Percentiles rank a stretch among this genome's conserved stretches.
Conservation (phyloP, 257 asterid species). For the Hygrophila difformis region DNA sequence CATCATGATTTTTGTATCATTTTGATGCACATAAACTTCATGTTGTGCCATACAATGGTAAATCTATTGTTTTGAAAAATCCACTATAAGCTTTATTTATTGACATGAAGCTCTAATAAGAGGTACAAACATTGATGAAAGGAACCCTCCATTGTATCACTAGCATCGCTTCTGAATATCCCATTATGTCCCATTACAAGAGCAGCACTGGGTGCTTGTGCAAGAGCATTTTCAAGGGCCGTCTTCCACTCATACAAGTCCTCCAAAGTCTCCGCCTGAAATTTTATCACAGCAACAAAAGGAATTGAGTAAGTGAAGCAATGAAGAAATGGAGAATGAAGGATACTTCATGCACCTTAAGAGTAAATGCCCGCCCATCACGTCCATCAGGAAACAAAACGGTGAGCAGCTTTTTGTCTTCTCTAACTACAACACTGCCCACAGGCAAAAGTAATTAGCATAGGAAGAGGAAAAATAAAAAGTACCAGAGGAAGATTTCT, state of each 20-base stretch:
- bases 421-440: constrained; percentile 95
- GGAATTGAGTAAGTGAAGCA: neutral
- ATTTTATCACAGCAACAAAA: constrained; percentile 14
- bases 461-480: constrained; percentile 14
- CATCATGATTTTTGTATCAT: constrained; percentile 14
- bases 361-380: constrained; percentile 97
- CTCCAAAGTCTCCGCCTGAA: constrained; percentile 90
- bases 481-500: constrained; percentile 3
- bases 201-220: constrained; percentile 97
- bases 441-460: constrained; percentile 14
- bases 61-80: neutral
- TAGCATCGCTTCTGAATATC: constrained; percentile 69
- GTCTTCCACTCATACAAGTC: constrained; percentile 98
- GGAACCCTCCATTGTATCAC: constrained; percentile 74
- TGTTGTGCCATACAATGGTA: too few relatives aligned
- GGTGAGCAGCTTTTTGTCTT: constrained; percentile 89
- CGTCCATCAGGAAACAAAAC: constrained; percentile 98
- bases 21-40: neutral
- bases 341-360: constrained; percentile 47
- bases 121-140: constrained; percentile 71
- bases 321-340: constrained; percentile 3
- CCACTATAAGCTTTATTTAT: constrained; percentile 6
- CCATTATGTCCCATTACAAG: constrained; percentile 99
- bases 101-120: constrained; percentile 3
- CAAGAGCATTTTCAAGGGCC: constrained; percentile 89